These are phyloP conservation scores for Avicennia marina DNA, from an alignment of 257 asterid genomes.

Conservation along the genomic window DNA sequence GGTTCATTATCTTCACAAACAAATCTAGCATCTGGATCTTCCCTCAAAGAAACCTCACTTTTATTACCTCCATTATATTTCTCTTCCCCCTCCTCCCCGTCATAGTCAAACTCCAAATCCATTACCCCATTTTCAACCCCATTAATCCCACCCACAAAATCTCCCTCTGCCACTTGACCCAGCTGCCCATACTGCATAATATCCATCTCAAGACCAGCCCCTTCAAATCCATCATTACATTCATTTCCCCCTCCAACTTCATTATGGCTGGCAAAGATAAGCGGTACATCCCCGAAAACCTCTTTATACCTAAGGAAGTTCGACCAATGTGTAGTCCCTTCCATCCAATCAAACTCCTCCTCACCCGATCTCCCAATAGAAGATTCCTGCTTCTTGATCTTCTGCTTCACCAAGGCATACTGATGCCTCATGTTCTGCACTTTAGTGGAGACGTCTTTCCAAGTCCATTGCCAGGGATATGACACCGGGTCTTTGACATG, in stretches of 20 bases:
- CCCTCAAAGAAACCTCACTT: constrained; percentile 47
- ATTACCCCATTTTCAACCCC: constrained; percentile 77
- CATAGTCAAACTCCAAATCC: constrained; percentile 81
- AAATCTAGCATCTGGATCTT: constrained; percentile 48
- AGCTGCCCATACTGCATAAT: constrained; percentile 62
- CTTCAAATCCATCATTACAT: constrained; percentile 65
- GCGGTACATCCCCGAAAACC: constrained; percentile 79
- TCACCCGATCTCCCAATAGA: constrained; percentile 42
- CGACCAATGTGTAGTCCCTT: constrained; percentile 83
- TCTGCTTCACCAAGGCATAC: constrained; percentile 92
- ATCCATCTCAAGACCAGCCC: constrained; percentile 53
- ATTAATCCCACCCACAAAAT: constrained; percentile 67
- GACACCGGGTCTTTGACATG: constrained; percentile 52
- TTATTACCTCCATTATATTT: constrained; percentile 47
- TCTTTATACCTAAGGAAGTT: constrained; percentile 86
- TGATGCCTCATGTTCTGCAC: constrained; percentile 99
- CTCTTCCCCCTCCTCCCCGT: constrained; percentile 72
- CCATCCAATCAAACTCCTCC: constrained; percentile 97
- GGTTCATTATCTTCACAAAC: constrained; percentile 68
- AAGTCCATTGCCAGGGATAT: constrained; percentile 95
- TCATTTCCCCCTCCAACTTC: constrained; percentile 59
- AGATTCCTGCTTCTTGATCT: constrained; percentile 67
- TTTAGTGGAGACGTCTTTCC: constrained; percentile 96
- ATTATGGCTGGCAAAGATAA: constrained; percentile 39
- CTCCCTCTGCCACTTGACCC: constrained; percentile 57